phyloP scores from a whole-genome alignment of 352 stramenopile species.

The Globisporangium megalacanthum region DNA sequence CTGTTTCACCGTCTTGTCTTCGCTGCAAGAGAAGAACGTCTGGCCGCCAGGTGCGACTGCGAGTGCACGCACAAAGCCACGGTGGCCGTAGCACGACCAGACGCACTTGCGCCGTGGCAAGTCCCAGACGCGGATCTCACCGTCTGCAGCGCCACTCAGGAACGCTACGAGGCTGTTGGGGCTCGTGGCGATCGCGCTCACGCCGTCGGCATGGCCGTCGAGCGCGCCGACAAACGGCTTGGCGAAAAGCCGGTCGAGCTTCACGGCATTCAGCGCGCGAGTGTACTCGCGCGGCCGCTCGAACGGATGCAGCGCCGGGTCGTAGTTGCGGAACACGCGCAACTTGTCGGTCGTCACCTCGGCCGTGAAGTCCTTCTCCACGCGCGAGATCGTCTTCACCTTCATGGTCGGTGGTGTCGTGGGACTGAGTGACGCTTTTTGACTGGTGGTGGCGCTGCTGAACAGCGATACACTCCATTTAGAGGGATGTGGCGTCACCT shows the following conservation, averaged over 20 bases:
- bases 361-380: slow-evolving; percentile 92
- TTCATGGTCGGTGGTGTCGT: slow-evolving; percentile 73
- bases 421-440: too few relatives aligned
- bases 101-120: slow-evolving; percentile 92
- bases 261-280: slow-evolving; percentile 95
- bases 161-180: slow-evolving; percentile 88
- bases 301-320: slow-evolving; percentile 94
- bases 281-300: slow-evolving; percentile 94
- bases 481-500: too few relatives aligned
- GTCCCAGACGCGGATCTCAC: slow-evolving; percentile 97
- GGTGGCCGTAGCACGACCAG: slow-evolving; percentile 91
- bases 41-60: slow-evolving; percentile 69
- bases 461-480: not conserved
- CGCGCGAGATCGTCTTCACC: slow-evolving; percentile 98
- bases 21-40: slow-evolving; percentile 92
- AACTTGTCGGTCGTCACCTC: slow-evolving; percentile 92
- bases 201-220: slow-evolving; percentile 95
- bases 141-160: slow-evolving; percentile 87
- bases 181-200: slow-evolving; percentile 91
- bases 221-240: slow-evolving; percentile 97
- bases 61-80: slow-evolving; percentile 92
- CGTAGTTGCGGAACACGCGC: slow-evolving; percentile 96
- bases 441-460: too few relatives aligned
- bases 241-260: slow-evolving; percentile 98
- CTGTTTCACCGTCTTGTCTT: slow-evolving; percentile 95